Evolutionary conservation across 2,329 filamentous ascomycete genomes (phyloP), one percentile per base, ranked within the genome.

Genomic region (Fusarium stilboides): DNA sequence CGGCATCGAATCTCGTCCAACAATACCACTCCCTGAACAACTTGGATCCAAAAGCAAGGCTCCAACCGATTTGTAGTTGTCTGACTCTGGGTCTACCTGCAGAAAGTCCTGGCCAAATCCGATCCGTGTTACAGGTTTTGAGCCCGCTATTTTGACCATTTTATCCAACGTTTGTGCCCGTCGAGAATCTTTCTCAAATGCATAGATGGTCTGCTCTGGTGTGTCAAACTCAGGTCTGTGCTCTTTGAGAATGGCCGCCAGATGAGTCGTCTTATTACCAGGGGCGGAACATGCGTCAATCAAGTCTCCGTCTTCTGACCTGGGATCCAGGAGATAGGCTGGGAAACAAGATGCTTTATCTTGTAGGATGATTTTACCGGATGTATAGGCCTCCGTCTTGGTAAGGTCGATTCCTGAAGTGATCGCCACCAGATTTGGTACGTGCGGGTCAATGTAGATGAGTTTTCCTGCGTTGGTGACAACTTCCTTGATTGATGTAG

Each of bases 311-410:
- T 91, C 88, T 59, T 87, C 83, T 10, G 88, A 82, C 0, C 81
- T 82, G 1, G 92, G 89, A 52, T 97, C 86, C 0, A 99, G 83
- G 4, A 99, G 84, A 76, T 96, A 96, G 1, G 95, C 96, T 1
- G 96, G 96, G 75, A 99, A 98, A 77, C 96, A 99, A 1, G 94
- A 98, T 0, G 96, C 95, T 79, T 98, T 98, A 76, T 98, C 96
- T 78, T 99, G 96, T 24, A 98, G 83, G 62, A 98, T 97, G 54
- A 98, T 88, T 46, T 89, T 87, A 2, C 95, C 95, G 2, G 86
- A 83, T 15, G 83, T 86, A 78, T 98, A 98, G 1, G 94, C 91
- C 15, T 86, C 80, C 9, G 89, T 91, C 65, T 90, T 91, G 20
- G 89, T 91, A 43, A 98, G 83, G 74, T 97, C 92, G 37, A 87